These are phyloP conservation scores for Fusarium mexicanum DNA, from an alignment of 2,329 filamentous ascomycete species.

Conservation along the genomic window DNA sequence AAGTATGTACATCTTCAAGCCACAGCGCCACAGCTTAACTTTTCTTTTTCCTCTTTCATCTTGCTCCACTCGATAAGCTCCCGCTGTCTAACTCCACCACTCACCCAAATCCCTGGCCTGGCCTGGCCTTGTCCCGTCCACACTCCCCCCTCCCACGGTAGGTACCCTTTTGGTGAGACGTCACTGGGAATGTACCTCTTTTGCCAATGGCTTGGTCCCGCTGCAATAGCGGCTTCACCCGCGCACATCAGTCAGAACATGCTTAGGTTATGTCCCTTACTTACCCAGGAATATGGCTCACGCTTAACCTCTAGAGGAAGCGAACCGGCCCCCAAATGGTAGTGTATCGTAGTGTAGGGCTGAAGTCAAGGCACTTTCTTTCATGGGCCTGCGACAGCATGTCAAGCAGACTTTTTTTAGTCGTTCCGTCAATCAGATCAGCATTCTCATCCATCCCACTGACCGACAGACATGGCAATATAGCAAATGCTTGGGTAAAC, in stretches of 20 bases:
- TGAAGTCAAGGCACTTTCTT: conserved; percentile 21
- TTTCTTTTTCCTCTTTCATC: background rate
- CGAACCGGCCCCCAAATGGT: conserved; percentile 23
- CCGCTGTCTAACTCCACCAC: conserved; percentile 30
- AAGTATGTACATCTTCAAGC: background rate
- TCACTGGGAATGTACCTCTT: conserved; percentile 2
- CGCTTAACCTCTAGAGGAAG: conserved; percentile 44
- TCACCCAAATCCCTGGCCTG: conserved; percentile 17
- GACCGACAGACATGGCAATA: background rate
- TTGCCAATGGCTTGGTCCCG: conserved; percentile 6
- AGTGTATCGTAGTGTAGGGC: conserved; percentile 36
- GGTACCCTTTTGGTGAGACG: background rate
- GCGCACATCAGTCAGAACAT: conserved; percentile 30
- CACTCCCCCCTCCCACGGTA: conserved; percentile 20
- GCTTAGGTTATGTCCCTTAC: conserved; percentile 5
- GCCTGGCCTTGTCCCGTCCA: background rate
- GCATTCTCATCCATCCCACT: background rate
- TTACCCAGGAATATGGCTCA: conserved; percentile 30
- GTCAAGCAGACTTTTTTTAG: background rate
- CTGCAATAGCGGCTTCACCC: conserved; percentile 41
- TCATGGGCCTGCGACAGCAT: background rate
- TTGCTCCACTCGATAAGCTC: conserved; percentile 30
- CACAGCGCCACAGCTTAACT: conserved; percentile 22
- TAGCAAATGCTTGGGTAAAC: background rate
- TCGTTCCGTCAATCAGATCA: background rate